A percentile compares a stretch with the other conserved stretches of the same genome.
These are phyloP conservation scores for Neopestalotiopsis sp. DNA, from an alignment of 2,329 filamentous ascomycete genomes.

Conservation along the genomic window DNA sequence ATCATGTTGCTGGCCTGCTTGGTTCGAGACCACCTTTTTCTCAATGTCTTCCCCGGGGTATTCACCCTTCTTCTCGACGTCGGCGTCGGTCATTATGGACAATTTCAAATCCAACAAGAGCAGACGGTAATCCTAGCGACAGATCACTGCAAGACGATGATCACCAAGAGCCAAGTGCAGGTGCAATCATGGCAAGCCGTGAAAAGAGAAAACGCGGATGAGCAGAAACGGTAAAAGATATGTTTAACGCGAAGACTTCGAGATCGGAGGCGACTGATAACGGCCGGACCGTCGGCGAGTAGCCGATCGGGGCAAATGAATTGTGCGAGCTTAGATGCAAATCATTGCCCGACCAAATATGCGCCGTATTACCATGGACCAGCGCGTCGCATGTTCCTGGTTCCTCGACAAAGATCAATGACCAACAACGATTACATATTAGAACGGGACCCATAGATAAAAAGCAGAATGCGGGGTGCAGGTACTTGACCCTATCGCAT, in stretches of 20 bases:
- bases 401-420: background rate
- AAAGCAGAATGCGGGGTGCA: conserved; percentile 1
- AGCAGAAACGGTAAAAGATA: background rate
- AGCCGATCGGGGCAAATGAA: background rate
- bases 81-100: background rate
- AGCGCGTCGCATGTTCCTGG: background rate
- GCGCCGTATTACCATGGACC: background rate
- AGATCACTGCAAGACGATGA: too few relatives aligned
- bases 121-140: background rate
- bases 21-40: background rate
- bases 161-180: background rate
- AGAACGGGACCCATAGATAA: conserved; percentile 2
- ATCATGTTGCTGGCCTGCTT: background rate
- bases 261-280: background rate
- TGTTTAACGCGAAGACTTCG: background rate
- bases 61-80: background rate
- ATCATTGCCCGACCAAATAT: background rate
- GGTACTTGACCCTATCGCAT: background rate
- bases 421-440: conserved; percentile 1
- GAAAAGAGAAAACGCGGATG: background rate
- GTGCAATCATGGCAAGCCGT: background rate
- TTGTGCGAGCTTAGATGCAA: background rate
- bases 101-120: background rate
- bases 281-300: background rate
- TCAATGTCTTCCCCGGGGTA: conserved; percentile 8